Evolutionary conservation across 2,329 filamentous ascomycete species (phyloP).

Genomic region (Paecilomyces sp.): DNA sequence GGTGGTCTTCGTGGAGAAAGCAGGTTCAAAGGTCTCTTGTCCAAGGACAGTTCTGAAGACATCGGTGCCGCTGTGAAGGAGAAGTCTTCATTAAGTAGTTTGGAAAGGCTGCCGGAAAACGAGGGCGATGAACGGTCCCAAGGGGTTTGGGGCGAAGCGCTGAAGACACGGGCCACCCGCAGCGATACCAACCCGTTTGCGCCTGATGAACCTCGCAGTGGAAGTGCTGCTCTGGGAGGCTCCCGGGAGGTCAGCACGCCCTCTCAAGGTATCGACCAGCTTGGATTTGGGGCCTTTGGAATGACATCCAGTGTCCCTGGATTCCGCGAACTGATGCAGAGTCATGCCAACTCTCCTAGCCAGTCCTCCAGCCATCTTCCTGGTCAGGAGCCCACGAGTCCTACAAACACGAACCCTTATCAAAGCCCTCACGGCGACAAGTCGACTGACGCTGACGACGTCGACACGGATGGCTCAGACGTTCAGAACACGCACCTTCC

Average conservation of each 20-base stretch:
- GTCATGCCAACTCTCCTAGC: conserved; percentile 52
- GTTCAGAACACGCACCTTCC: conserved; percentile 45
- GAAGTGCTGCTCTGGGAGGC: conserved; percentile 64
- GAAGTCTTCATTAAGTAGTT: conserved; percentile 46
- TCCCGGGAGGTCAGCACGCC: conserved; percentile 61
- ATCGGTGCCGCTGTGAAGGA: conserved; percentile 46
- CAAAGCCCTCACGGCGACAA: conserved; percentile 79
- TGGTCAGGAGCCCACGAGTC: conserved; percentile 68
- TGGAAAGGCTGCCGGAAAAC: conserved; percentile 48
- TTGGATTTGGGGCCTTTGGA: conserved; percentile 54
- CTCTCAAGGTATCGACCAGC: conserved; percentile 43
- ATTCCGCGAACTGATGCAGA: conserved; percentile 50
- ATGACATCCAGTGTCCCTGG: conserved; percentile 53
- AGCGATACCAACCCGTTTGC: conserved; percentile 43
- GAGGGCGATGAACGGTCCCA: conserved; percentile 39
- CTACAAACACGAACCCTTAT: conserved; percentile 93
- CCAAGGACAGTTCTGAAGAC: conserved; percentile 67
- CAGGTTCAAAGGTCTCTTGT: conserved; percentile 76
- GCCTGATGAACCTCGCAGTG: conserved; percentile 43
- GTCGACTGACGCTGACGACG: conserved; percentile 52
- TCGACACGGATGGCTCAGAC: conserved; percentile 50
- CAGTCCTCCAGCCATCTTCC: conserved; percentile 45
- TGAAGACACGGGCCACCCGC: conserved; percentile 41
- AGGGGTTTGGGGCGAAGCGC: conserved; percentile 45
- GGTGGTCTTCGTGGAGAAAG: conserved; percentile 67